Evolutionary conservation across 306 rosid genomes (phyloP).

Genomic region (Cucumis melo): DNA sequence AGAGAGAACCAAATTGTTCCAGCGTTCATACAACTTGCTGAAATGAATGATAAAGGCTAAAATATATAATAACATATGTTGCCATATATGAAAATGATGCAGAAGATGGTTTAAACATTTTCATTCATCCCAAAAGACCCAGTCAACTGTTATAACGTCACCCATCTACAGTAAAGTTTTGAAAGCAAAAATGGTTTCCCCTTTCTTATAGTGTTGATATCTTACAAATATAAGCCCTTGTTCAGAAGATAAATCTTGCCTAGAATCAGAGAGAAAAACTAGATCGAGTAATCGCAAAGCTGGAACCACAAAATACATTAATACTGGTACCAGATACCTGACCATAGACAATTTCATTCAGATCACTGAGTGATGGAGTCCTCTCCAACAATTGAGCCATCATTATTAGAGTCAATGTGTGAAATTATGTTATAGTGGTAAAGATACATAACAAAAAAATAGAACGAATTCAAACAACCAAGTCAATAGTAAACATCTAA

Average conservation of each 20-base stretch:
- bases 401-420: slow-evolving; percentile 23
- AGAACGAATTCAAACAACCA: not conserved
- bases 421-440: slow-evolving; percentile 10
- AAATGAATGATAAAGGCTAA: not conserved
- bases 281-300: slow-evolving; percentile 3
- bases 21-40: not conserved
- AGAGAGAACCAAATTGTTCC: not conserved
- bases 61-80: not conserved
- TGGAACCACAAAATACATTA: slow-evolving; percentile 6
- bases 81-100: not conserved
- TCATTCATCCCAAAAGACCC: not conserved
- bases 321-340: slow-evolving; percentile 44
- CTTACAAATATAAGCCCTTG: not conserved
- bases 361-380: slow-evolving; percentile 84
- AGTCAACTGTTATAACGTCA: not conserved
- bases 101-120: not conserved
- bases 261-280: not conserved
- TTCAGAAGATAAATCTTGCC: not conserved
- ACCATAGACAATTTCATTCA: slow-evolving; percentile 82
- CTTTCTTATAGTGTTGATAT: not conserved
- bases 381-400: slow-evolving; percentile 86
- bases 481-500: not conserved
- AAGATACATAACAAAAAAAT: slow-evolving; percentile 5
- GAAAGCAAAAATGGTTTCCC: not conserved
- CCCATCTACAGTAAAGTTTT: not conserved